These are phyloP conservation scores for Lenwebbia sp. DNA, from an alignment of 345 rosid genomes.

Conservation along the genomic window DNA sequence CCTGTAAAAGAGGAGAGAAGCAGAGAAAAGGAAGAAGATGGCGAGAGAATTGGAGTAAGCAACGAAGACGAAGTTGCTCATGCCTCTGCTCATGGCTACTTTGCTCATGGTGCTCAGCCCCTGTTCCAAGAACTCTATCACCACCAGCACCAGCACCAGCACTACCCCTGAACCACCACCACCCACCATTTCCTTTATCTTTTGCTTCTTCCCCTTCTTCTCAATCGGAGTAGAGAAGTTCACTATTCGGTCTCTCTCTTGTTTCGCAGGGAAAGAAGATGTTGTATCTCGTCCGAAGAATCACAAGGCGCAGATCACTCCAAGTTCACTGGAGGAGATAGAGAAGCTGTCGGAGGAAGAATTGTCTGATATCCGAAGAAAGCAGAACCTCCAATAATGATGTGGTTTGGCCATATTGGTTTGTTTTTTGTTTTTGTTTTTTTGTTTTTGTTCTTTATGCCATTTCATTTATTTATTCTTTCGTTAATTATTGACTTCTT, in stretches of 20 bases:
- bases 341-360: neutral
- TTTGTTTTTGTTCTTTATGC: neutral
- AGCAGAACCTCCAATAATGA: neutral
- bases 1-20: constrained; percentile 21
- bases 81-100: constrained; percentile 25
- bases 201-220: neutral
- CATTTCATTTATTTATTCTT: neutral
- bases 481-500: neutral
- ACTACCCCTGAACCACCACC: constrained; percentile 4
- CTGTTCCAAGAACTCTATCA: constrained; percentile 16
- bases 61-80: constrained; percentile 17
- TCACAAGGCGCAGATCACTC: neutral
- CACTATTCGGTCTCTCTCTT: neutral
- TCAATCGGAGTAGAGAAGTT: neutral
- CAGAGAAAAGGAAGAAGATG: constrained; percentile 15
- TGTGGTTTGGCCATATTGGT: neutral
- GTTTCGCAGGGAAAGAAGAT: neutral
- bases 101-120: constrained; percentile 17
- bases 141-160: constrained; percentile 22
- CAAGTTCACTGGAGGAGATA: neutral
- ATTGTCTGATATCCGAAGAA: neutral
- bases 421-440: neutral
- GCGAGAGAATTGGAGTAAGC: constrained; percentile 17
- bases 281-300: neutral
- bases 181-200: neutral